Base-by-base conservation (phyloP, 768 basidiomycete genomes). In the Daedaleopsis sinensis region DNA sequence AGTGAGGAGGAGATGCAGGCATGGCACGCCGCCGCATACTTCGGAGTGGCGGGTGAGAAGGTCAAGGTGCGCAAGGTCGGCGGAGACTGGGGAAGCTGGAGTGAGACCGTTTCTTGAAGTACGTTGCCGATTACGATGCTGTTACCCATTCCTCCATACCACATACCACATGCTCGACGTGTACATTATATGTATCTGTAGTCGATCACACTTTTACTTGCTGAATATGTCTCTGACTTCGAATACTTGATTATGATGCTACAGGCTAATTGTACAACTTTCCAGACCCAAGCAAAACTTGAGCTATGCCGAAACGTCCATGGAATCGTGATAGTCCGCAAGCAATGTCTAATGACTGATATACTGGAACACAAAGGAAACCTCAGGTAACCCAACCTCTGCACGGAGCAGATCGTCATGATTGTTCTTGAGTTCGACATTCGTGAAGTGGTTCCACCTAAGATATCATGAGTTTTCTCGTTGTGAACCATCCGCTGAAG, bases 401-500 rank as follows among this genome's bases (percentile, higher is more conserved):
- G 93, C 94, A 27, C 97, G 84, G 37, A 99, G 79, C 47, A 99
- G 81, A 72, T 98, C 96, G 69, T 99, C 97, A 68, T 99, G 97
- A 68, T 97, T 95, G 68, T 86, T 90, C 73, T 85, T 87, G 50
- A 99, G 80, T 70, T 97, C 93, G 0, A 73, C 78, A 67, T 97
- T 98, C 4, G 92, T 91, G 72, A 94, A 95, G 71, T 99, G 97
- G 73, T 99, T 98, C 97, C 97, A 98, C 27, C 96, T 97, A 70
- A 32, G 51, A 44, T 24, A 12, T 7, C 3, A 19, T 58, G 6
- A 62, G 56, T 35, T n/a, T n/a, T 5, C 53, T 21, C 32, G 48
- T 52, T 36, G 48, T 24, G 49, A n/a, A 36, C 0, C 37, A 54
- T 21, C 36, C 16, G 24, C 16, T 11, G 27, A 52, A 39, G 27